A percentile compares a stretch with the other conserved stretches of the same genome.
Evolutionary conservation across 257 asterid genomes (phyloP).

Genomic region (Plantago major): DNA sequence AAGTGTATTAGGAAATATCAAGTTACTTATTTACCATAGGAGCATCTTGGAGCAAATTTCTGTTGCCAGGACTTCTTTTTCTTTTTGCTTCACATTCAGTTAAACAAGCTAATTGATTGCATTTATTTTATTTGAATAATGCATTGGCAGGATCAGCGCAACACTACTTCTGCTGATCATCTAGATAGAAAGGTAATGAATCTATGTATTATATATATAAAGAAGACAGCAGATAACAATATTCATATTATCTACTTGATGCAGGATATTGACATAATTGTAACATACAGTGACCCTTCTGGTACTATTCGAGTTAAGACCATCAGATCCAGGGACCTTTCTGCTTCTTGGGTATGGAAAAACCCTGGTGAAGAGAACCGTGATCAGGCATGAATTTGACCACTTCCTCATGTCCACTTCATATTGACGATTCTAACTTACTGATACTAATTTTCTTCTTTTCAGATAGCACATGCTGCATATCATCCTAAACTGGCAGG

Average conservation of each 20-base stretch:
- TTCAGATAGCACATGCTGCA: slow-evolving; percentile 43
- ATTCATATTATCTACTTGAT: slow-evolving; percentile 22
- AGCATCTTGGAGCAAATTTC: slow-evolving; percentile 5
- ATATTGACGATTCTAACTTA: slow-evolving; percentile 16
- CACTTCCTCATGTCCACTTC: slow-evolving; percentile 37
- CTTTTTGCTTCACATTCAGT: slow-evolving; percentile 6
- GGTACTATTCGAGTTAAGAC: slow-evolving; percentile 66
- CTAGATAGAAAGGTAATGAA: slow-evolving; percentile 57
- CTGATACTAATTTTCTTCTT: slow-evolving; percentile 20
- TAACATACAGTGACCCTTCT: slow-evolving; percentile 70
- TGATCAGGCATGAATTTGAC: slow-evolving; percentile 36
- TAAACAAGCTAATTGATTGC: slow-evolving; percentile 17
- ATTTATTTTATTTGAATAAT: slow-evolving; percentile 23
- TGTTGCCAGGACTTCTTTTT: slow-evolving; percentile 2
- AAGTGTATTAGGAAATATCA: too few relatives aligned
- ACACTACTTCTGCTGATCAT: slow-evolving; percentile 33
- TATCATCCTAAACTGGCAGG: slow-evolving; percentile 27
- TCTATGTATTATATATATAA: slow-evolving; percentile 12
- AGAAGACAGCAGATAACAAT: slow-evolving; percentile 21
- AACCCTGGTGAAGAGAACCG: slow-evolving; percentile 44
- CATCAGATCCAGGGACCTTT: slow-evolving; percentile 65
- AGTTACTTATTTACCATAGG: not conserved
- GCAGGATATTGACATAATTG: slow-evolving; percentile 82
- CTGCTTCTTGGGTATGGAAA: slow-evolving; percentile 93
- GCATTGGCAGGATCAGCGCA: slow-evolving; percentile 49